Evolutionary conservation across 2,329 filamentous ascomycete species (phyloP).

Genomic region (Colletotrichum spinosum): DNA sequence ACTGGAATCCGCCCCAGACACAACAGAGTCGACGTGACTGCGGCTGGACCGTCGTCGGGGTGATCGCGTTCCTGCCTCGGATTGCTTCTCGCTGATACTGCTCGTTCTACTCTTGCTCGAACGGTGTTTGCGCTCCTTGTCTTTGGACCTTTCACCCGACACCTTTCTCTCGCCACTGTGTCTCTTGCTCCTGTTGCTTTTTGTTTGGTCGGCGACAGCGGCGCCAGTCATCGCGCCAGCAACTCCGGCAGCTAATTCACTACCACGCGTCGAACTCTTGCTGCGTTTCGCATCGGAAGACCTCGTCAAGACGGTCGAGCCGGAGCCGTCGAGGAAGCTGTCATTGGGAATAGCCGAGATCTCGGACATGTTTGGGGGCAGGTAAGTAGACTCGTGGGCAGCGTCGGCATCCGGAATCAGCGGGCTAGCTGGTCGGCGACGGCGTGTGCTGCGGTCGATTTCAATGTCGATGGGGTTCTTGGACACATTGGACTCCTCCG

Average conservation of each 20-base stretch:
- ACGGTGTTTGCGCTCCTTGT: constrained; percentile 63
- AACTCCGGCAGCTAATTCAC: constrained; percentile 53
- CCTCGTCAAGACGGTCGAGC: constrained; percentile 51
- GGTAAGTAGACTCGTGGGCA: constrained; percentile 67
- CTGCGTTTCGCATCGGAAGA: constrained; percentile 51
- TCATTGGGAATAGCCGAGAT: constrained; percentile 80
- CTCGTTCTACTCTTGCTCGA: constrained; percentile 63
- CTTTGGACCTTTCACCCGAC: constrained; percentile 53
- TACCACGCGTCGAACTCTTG: constrained; percentile 55
- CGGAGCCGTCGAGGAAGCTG: constrained; percentile 70
- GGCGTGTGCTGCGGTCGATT: constrained; percentile 69
- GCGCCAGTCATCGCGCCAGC: constrained; percentile 52
- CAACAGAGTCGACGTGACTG: constrained; percentile 62
- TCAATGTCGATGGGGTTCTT: constrained; percentile 89
- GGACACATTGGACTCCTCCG: constrained; percentile 82
- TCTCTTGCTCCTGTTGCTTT: constrained; percentile 56
- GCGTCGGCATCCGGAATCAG: constrained; percentile 68
- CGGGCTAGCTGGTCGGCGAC: constrained; percentile 75
- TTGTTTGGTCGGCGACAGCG: constrained; percentile 55
- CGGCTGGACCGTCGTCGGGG: constrained; percentile 63
- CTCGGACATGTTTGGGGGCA: constrained; percentile 79
- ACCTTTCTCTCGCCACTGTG: constrained; percentile 55
- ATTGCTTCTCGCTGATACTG: constrained; percentile 60
- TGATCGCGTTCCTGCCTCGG: constrained; percentile 56
- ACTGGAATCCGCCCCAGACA: constrained; percentile 67